These are phyloP conservation scores for Marchantia paleacea DNA, from an alignment of 225 moss, liverwort and hornwort species.

Conservation along the genomic window DNA sequence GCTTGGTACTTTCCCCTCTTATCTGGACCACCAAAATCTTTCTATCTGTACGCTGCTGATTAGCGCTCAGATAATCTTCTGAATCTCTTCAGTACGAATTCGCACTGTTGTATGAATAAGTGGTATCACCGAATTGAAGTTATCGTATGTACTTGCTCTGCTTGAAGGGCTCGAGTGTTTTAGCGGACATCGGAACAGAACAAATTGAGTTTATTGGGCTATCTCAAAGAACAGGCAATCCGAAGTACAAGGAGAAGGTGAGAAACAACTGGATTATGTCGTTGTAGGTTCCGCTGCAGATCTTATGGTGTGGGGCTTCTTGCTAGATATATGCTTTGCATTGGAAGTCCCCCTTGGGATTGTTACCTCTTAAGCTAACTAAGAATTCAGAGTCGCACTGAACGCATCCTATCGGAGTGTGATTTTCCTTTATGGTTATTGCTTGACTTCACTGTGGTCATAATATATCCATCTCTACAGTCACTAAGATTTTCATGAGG, in stretches of 20 bases:
- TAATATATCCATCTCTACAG: too few relatives aligned
- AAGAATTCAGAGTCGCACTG: too few relatives aligned
- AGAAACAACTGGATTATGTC: neutral
- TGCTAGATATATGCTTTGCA: neutral
- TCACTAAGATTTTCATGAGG: too few relatives aligned
- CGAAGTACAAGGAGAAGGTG: conserved; percentile 96
- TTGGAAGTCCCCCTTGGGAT: neutral
- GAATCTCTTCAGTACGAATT: neutral
- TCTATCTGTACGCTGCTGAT: neutral
- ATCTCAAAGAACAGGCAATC: conserved; percentile 79
- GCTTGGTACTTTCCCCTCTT: neutral
- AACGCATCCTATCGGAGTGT: too few relatives aligned
- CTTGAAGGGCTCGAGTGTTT: conserved; percentile 65
- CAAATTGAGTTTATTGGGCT: conserved; percentile 88
- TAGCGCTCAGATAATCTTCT: neutral
- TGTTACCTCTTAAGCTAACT: too few relatives aligned
- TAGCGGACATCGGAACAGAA: conserved; percentile 92
- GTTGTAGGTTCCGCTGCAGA: neutral
- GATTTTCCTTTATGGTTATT: too few relatives aligned
- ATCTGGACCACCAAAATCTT: neutral
- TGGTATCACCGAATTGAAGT: neutral
- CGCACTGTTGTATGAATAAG: neutral
- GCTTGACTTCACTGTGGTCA: too few relatives aligned
- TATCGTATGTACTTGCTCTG: neutral
- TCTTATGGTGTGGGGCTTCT: neutral